Evolutionary conservation across 2,329 filamentous ascomycete genomes (phyloP), one percentile per base, ranked within the genome.

Genomic region (Fusarium poae): DNA sequence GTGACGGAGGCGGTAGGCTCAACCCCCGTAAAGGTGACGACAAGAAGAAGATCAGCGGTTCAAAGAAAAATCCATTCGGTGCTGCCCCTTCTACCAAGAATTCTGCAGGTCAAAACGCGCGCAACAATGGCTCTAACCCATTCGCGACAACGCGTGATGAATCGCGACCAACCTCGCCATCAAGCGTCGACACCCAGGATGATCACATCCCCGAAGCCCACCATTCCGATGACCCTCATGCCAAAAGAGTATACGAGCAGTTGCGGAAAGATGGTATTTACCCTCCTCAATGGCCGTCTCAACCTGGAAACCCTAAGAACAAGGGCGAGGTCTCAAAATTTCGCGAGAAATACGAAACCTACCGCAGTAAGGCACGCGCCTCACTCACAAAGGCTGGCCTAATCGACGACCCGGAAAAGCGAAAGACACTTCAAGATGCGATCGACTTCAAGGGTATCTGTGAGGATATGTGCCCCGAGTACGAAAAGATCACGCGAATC

Each of bases 381-480:
- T 86, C 85, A 6, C 78, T 91, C 42, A 87, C 89, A 57, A 85
- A 83, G 63, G 87, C 84, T 16, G 86, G 85, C 13, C 79, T 90
- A 10, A 87, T 91, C 57, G 89, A 91, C 75, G 87, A 91, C 67
- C 89, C 89, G 4, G 85, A 89, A 32, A 86, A 88, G 71, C 85
- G 85, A 57, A 88, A 89, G 72, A 84, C 83, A 20, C 81, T 91
- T 10, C 83, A 86, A 60, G 85, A 91, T 73, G 89, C 89, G 9
- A 87, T 91, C 48, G 84, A 86, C 42, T 91, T 91, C 74, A 88
- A 88, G 74, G 89, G 89, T 16, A 89, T 89, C 45, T 91, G 88
- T 71, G 87, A 91, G 71, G 86, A 89, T 27, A 91, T 91, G 89
- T 91, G 89, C 64, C 89, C 89, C 7, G 86, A 90, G 66, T 90